phyloP scores from a whole-genome alignment of 2,329 filamentous ascomycete species.

The Epichloe amarillans region DNA sequence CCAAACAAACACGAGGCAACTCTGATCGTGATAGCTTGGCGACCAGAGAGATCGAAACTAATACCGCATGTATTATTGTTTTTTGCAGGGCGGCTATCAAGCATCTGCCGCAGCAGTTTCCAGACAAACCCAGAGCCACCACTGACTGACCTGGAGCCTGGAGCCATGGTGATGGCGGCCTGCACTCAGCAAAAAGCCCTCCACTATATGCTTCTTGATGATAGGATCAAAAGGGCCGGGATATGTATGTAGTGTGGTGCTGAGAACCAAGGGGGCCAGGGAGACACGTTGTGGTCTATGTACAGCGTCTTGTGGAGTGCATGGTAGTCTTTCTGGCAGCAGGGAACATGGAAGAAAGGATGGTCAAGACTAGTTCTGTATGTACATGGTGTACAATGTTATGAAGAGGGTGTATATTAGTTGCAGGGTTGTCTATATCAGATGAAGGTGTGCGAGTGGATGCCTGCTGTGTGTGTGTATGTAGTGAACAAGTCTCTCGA shows the following conservation, averaged over 20 bases:
- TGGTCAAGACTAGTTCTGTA: conserved; percentile 6
- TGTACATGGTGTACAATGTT: conserved; percentile 7
- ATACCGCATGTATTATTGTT: background rate
- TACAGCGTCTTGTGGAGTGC: conserved; percentile 6
- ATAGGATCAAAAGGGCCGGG: background rate
- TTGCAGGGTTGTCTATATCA: conserved; percentile 18
- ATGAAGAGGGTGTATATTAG: conserved; percentile 13
- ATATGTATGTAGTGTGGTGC: conserved; percentile 1
- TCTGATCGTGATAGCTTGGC: background rate
- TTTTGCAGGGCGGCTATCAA: background rate
- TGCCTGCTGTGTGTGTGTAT: background rate
- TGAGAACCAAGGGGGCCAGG: conserved; percentile 1
- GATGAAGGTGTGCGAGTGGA: conserved; percentile 2
- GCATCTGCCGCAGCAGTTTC: conserved; percentile 4
- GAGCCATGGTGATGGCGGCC: background rate
- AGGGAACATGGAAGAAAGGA: conserved; percentile 5
- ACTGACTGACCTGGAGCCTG: background rate
- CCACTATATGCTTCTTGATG: background rate
- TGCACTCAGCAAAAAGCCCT: background rate
- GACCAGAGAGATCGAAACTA: background rate
- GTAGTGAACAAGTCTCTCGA: background rate
- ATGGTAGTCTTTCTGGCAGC: background rate
- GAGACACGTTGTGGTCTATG: conserved; percentile 10
- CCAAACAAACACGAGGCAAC: background rate
- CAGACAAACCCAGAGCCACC: background rate